These are phyloP conservation scores for Daedalea quercina DNA, from an alignment of 768 basidiomycete genomes.

Conservation along the genomic window DNA sequence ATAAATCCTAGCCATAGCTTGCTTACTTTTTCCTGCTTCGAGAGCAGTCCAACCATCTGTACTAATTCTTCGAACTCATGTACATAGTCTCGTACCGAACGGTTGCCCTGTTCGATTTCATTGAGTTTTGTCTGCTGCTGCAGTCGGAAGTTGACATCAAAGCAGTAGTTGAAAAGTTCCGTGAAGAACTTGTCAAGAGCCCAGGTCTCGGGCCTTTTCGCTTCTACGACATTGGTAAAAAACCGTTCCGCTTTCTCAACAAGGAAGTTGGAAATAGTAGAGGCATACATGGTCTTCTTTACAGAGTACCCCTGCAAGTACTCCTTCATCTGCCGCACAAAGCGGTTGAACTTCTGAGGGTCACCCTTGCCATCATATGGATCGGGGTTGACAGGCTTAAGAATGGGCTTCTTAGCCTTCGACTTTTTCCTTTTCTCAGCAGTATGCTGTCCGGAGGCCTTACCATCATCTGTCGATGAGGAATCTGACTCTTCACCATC, in stretches of 20 bases:
- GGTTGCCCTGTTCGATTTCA: constrained; percentile 17
- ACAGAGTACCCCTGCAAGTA: constrained; percentile 7
- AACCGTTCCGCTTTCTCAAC: constrained; percentile 23
- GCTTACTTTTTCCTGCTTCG: constrained; percentile 22
- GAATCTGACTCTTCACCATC: too few relatives aligned
- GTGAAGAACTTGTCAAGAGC: constrained; percentile 7
- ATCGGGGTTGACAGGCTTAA: constrained; percentile 12
- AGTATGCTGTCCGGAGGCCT: background rate
- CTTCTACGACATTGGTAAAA: constrained; percentile 14
- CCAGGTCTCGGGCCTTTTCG: constrained; percentile 8
- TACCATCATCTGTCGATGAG: too few relatives aligned
- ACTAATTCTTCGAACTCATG: constrained; percentile 28
- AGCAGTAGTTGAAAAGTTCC: constrained; percentile 20
- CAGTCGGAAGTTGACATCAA: constrained; percentile 15
- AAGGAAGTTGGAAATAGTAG: constrained; percentile 19
- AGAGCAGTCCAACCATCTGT: constrained; percentile 25
- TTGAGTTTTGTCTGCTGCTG: constrained; percentile 22
- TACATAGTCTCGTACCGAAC: constrained; percentile 25
- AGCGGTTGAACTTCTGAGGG: constrained; percentile 8
- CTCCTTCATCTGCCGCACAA: constrained; percentile 8
- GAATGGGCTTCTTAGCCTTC: background rate
- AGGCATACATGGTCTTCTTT: background rate
- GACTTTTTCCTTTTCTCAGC: background rate
- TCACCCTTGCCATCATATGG: constrained; percentile 7
- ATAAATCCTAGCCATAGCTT: constrained; percentile 30